Percentiles rank a stretch among this genome's conserved stretches.
These are phyloP conservation scores for Codiaeum variegatum DNA, from an alignment of 441 rosid species.

Conservation along the genomic window DNA sequence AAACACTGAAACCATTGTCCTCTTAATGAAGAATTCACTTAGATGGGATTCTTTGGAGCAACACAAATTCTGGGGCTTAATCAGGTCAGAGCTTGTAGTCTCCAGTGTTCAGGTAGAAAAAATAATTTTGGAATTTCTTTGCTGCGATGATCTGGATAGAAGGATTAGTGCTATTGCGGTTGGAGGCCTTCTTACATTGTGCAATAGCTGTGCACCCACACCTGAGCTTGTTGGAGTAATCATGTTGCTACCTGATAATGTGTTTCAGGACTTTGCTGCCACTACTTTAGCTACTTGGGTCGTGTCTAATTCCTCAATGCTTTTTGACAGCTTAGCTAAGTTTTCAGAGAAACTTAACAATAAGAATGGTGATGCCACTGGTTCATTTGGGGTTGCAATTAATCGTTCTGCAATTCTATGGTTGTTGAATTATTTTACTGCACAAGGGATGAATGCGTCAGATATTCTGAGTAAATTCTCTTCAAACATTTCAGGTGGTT, in stretches of 20 bases:
- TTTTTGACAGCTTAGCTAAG: constrained; percentile 41
- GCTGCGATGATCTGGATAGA: constrained; percentile 31
- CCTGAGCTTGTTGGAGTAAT: constrained; percentile 41
- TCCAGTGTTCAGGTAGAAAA: constrained; percentile 41
- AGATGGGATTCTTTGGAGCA: constrained; percentile 43
- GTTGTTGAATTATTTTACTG: constrained; percentile 35
- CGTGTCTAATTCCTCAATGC: constrained; percentile 33
- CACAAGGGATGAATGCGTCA: constrained; percentile 29
- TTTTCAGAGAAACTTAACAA: constrained; percentile 34
- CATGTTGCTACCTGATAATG: constrained; percentile 41
- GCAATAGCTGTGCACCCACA: constrained; percentile 39
- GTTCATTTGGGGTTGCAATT: constrained; percentile 24
- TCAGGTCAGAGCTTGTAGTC: constrained; percentile 42
- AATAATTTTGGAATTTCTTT: constrained; percentile 38
- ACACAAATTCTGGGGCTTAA: constrained; percentile 47
- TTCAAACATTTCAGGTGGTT: constrained; percentile 9
- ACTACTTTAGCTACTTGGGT: constrained; percentile 43
- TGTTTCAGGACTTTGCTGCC: constrained; percentile 37
- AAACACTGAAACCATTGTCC: constrained; percentile 28
- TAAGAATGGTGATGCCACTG: constrained; percentile 15
- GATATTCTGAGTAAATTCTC: constrained; percentile 27
- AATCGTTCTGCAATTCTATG: constrained; percentile 40
- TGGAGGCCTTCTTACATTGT: constrained; percentile 42
- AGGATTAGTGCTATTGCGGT: constrained; percentile 39
- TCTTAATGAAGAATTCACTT: constrained; percentile 39